A percentile compares a stretch with the other conserved stretches of the same genome.
Conservation (phyloP, 441 rosid species). For the Corymbia calophylla region DNA sequence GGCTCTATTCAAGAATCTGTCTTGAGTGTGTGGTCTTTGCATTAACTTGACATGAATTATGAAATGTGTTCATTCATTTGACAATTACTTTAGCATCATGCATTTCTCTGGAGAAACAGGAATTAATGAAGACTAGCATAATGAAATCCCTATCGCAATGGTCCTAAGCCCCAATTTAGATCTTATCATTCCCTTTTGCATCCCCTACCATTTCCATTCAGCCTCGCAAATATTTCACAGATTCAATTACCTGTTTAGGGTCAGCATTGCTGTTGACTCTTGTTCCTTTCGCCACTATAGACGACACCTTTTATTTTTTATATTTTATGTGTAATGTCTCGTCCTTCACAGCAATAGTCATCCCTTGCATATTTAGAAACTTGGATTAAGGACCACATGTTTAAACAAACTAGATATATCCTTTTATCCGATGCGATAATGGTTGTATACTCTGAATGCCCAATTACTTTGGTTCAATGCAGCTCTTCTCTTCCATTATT, state of each 20-base stretch:
- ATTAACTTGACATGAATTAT: not conserved
- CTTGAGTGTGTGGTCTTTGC: not conserved
- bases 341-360: rapidly evolving
- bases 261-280: not conserved
- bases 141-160: not conserved
- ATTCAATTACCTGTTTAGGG: not conserved
- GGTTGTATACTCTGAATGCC: too few species aligned
- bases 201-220: not conserved
- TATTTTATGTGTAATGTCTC: not conserved
- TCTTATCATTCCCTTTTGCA: not conserved
- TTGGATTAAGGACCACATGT: not conserved
- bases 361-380: not conserved
- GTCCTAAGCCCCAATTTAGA: not conserved
- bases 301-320: not conserved
- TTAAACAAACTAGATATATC: not conserved
- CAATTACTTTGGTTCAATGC: too few species aligned
- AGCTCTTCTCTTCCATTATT: not conserved
- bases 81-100: not conserved
- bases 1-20: too few species aligned
- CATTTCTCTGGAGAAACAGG: not conserved
- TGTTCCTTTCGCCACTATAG: not conserved
- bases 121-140: not conserved
- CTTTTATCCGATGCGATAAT: too few species aligned
- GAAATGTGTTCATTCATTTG: not conserved
- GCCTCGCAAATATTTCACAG: not conserved